These are phyloP conservation scores for Alternaria viburni DNA, from an alignment of 2,329 filamentous ascomycete genomes.

Conservation along the genomic window DNA sequence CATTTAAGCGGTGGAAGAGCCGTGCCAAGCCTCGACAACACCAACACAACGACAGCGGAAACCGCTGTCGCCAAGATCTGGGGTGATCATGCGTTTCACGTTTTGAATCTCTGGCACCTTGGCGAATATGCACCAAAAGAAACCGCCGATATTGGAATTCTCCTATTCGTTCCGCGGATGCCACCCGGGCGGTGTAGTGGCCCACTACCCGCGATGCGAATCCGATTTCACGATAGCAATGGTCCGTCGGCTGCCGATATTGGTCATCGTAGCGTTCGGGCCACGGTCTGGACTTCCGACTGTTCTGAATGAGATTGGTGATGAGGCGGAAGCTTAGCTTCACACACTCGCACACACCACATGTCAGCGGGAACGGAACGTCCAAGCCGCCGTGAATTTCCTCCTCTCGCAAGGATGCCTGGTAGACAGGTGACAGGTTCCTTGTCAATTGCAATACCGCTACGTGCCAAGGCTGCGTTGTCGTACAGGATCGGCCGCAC, in stretches of 20 bases:
- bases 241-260: background rate
- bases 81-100: slow-evolving; percentile 19
- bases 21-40: slow-evolving; percentile 9
- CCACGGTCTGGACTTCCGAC: background rate
- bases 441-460: background rate
- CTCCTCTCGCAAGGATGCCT: background rate
- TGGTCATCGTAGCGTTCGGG: background rate
- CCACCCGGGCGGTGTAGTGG: background rate
- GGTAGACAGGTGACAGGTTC: background rate
- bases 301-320: background rate
- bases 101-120: slow-evolving; percentile 3
- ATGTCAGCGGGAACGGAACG: background rate
- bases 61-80: slow-evolving; percentile 17
- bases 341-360: background rate
- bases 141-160: background rate
- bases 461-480: background rate
- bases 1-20: slow-evolving; percentile 9
- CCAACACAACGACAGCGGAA: slow-evolving; percentile 1
- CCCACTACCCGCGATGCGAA: background rate
- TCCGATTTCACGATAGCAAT: background rate
- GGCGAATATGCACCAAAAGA: slow-evolving; percentile 1
- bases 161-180: background rate
- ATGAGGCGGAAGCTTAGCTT: background rate
- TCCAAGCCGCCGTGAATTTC: background rate
- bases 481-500: background rate